phyloP scores from a whole-genome alignment of 495 filamentous ascomycete genomes.

The Podospora anserina region DNA sequence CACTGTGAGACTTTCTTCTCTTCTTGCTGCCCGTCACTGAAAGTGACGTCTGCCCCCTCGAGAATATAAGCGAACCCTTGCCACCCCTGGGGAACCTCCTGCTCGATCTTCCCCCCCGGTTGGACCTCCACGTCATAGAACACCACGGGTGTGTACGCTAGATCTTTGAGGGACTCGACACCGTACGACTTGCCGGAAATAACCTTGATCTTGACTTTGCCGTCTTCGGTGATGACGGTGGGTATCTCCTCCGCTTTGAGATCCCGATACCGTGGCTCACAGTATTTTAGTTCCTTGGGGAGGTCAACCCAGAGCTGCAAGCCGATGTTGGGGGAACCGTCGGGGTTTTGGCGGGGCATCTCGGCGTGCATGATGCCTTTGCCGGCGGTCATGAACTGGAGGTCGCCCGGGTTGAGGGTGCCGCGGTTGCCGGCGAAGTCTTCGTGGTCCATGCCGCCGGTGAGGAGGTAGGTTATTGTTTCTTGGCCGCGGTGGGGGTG shows the following conservation, averaged over 20 bases:
- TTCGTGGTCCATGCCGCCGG: constrained; percentile 87
- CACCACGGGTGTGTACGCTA: constrained; percentile 96
- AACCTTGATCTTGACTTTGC: constrained; percentile 77
- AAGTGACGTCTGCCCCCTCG: constrained; percentile 58
- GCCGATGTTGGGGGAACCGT: constrained; percentile 77
- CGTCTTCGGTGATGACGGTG: constrained; percentile 60
- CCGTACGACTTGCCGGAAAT: constrained; percentile 82
- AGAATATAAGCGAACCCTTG: constrained; percentile 88
- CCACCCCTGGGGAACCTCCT: constrained; percentile 76
- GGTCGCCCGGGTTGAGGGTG: constrained; percentile 77
- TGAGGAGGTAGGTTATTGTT: constrained; percentile 87
- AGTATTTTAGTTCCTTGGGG: constrained; percentile 73
- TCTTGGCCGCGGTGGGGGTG: constrained; percentile 54
- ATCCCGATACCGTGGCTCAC: constrained; percentile 91
- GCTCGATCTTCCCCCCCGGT: constrained; percentile 71
- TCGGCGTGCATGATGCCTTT: constrained; percentile 93
- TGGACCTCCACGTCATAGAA: constrained; percentile 79
- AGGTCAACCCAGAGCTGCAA: constrained; percentile 96
- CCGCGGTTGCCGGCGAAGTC: constrained; percentile 90
- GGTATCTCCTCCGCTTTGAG: constrained; percentile 76
- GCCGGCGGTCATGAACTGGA: constrained; percentile 98
- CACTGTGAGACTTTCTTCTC: constrained; percentile 62
- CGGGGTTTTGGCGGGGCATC: constrained; percentile 80
- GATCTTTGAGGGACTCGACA: constrained; percentile 77
- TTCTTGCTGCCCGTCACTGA: constrained; percentile 49